A percentile compares a stretch with the other conserved stretches of the same genome.
These are phyloP conservation scores for Aegilops bicornis DNA, from an alignment of 176 grass and related monocot species.

Conservation along the genomic window DNA sequence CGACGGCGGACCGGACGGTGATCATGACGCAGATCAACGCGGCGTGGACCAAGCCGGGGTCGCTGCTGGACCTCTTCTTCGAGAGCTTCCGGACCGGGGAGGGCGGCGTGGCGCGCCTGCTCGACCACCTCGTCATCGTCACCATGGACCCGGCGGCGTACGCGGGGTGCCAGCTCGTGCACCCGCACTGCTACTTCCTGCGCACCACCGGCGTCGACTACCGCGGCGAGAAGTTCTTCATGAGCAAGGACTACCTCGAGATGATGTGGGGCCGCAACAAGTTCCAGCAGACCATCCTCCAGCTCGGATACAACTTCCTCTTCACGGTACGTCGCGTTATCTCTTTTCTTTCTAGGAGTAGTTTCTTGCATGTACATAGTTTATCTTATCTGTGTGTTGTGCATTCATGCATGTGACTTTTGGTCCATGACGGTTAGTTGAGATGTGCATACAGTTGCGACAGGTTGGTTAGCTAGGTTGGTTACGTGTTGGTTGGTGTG, in stretches of 20 bases:
- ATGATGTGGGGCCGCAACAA: constrained; percentile 87
- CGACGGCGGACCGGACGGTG: constrained; percentile 73
- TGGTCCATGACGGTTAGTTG: background rate
- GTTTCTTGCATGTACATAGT: too few relatives aligned
- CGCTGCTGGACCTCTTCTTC: constrained; percentile 90
- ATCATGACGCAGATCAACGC: constrained; percentile 91
- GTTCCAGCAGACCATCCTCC: constrained; percentile 77
- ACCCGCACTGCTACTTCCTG: constrained; percentile 81
- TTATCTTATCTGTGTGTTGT: background rate
- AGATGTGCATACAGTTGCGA: too few relatives aligned
- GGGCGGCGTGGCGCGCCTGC: constrained; percentile 57
- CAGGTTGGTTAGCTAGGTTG: background rate
- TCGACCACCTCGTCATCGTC: constrained; percentile 82
- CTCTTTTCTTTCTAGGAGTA: too few relatives aligned
- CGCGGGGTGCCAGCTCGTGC: constrained; percentile 59
- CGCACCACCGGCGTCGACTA: constrained; percentile 57
- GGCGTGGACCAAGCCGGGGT: constrained; percentile 71
- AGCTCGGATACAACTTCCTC: constrained; percentile 87
- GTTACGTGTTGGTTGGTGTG: background rate
- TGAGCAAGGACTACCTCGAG: constrained; percentile 87
- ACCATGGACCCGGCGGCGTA: constrained; percentile 89
- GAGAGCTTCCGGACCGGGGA: constrained; percentile 73
- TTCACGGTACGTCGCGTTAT: constrained; percentile 56
- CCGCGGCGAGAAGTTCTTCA: constrained; percentile 81
- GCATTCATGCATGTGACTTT: background rate